phyloP scores from a whole-genome alignment of 2,329 filamentous ascomycete genomes.

The Penicillium digitatum region DNA sequence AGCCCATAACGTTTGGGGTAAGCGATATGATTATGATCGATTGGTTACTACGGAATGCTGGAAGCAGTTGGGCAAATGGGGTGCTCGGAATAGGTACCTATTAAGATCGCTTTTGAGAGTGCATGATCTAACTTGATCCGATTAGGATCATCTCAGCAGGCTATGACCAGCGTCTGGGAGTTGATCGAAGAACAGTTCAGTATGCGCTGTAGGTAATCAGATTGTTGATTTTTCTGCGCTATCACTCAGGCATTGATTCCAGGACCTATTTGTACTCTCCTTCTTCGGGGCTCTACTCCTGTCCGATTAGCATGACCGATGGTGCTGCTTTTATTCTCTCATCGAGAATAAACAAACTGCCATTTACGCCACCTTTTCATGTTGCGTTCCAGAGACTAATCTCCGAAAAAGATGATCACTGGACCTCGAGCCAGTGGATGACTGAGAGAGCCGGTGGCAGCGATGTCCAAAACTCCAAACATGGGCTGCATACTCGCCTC shows the following conservation, averaged over 20 bases:
- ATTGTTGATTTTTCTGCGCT: background rate
- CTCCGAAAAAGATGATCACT: slow-evolving; percentile 29
- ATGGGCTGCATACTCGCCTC: slow-evolving; percentile 28
- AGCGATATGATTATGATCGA: slow-evolving; percentile 49
- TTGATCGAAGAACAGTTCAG: background rate
- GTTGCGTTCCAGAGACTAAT: slow-evolving; percentile 25
- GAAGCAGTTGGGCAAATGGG: slow-evolving; percentile 42
- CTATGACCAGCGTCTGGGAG: background rate
- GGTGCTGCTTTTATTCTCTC: slow-evolving; percentile 37
- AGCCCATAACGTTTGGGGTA: slow-evolving; percentile 60
- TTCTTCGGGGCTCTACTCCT: slow-evolving; percentile 59
- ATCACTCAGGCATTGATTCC: background rate
- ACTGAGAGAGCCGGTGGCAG: slow-evolving; percentile 37
- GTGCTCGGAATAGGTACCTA: slow-evolving; percentile 29
- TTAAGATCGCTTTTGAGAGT: background rate
- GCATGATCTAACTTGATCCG: slow-evolving; percentile 24
- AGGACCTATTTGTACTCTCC: slow-evolving; percentile 56
- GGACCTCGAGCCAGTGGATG: slow-evolving; percentile 41
- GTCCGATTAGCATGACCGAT: slow-evolving; percentile 60
- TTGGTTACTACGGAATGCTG: slow-evolving; percentile 65
- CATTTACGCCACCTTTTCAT: slow-evolving; percentile 23
- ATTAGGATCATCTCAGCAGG: background rate
- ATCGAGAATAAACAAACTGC: slow-evolving; percentile 14
- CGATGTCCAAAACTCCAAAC: slow-evolving; percentile 36
- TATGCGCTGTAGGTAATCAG: slow-evolving; percentile 1